phyloP scores from a whole-genome alignment of 495 filamentous ascomycete species.

The Neurospora sp. region DNA sequence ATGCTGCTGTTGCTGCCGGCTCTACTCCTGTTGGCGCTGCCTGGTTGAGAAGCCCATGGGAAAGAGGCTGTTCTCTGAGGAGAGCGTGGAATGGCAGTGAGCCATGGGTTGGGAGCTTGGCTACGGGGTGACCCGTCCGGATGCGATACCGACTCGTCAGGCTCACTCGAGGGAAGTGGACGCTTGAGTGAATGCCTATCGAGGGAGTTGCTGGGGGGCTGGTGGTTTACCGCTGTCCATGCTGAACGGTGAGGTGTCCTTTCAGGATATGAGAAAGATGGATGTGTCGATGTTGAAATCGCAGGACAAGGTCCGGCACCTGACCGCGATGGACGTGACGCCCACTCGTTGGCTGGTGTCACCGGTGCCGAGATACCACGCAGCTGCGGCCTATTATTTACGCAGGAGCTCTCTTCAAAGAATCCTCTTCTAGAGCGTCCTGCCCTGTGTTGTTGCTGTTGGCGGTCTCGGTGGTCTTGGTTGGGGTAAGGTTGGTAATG shows the following conservation, averaged over 20 bases:
- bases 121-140: background rate
- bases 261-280: background rate
- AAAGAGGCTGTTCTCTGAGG: background rate
- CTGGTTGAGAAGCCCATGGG: background rate
- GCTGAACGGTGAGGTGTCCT: slow-evolving; percentile 1
- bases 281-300: background rate
- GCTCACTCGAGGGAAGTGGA: slow-evolving; percentile 1
- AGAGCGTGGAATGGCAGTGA: slow-evolving; percentile 34
- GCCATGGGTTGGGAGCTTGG: slow-evolving; percentile 27
- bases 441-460: background rate
- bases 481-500: background rate
- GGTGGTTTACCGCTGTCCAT: slow-evolving; percentile 9
- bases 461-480: slow-evolving; percentile 4
- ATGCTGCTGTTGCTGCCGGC: background rate
- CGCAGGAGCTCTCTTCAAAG: slow-evolving; percentile 19
- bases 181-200: slow-evolving; percentile 1
- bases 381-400: slow-evolving; percentile 1
- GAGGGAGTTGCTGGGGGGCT: slow-evolving; percentile 2
- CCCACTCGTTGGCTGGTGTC: slow-evolving; percentile 24
- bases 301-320: background rate
- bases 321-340: background rate
- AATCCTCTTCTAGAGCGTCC: background rate
- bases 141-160: background rate
- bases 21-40: background rate
- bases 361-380: slow-evolving; percentile 17